These are phyloP conservation scores for Stenocarpella maydis DNA, from an alignment of 2,329 filamentous ascomycete species.

Conservation along the genomic window DNA sequence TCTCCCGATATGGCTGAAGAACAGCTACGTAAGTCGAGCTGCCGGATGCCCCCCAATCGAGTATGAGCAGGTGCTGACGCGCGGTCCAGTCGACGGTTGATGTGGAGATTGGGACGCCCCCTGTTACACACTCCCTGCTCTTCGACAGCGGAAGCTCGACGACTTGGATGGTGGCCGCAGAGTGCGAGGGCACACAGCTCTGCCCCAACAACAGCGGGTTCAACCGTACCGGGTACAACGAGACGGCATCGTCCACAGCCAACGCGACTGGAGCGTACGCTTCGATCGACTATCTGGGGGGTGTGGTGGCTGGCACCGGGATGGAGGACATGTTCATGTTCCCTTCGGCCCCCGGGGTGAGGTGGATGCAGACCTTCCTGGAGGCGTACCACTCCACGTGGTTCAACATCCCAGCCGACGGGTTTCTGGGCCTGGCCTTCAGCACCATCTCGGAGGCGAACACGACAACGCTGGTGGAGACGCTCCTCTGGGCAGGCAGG, in stretches of 20 bases:
- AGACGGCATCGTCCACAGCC: conserved; percentile 41
- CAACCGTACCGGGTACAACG: conserved; percentile 42
- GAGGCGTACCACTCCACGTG: conserved; percentile 43
- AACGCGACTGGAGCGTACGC: conserved; percentile 37
- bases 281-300: conserved; percentile 45
- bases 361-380: conserved; percentile 44
- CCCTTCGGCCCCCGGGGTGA: conserved; percentile 26
- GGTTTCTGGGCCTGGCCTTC: conserved; percentile 48
- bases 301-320: conserved; percentile 39
- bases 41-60: background rate
- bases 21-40: conserved; percentile 16
- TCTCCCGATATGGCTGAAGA: conserved; percentile 22
- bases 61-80: background rate
- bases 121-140: conserved; percentile 40
- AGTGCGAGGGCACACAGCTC: conserved; percentile 37
- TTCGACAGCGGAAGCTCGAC: conserved; percentile 49
- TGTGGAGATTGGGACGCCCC: conserved; percentile 42
- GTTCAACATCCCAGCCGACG: conserved; percentile 43
- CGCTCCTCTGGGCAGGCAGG: conserved; percentile 42
- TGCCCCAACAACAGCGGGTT: conserved; percentile 43
- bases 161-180: conserved; percentile 44
- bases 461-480: conserved; percentile 45
- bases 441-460: conserved; percentile 43
- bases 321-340: conserved; percentile 42
- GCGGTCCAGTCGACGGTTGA: conserved; percentile 32